These are phyloP conservation scores for Tephrocybe sp. DNA, from an alignment of 768 basidiomycete genomes.

Conservation along the genomic window DNA sequence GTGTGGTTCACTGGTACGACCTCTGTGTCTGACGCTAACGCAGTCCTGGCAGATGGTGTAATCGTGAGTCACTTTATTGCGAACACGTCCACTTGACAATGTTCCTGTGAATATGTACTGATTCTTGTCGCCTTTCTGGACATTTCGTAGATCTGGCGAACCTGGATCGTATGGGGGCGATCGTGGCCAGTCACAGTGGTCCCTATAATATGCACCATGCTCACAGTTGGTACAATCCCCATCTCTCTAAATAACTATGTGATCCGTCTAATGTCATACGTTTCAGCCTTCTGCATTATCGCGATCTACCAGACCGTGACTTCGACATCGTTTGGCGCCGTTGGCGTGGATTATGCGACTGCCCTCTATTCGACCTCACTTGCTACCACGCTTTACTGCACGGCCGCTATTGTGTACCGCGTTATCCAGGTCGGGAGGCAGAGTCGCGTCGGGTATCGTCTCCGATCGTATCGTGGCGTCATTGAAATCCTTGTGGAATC, in stretches of 20 bases:
- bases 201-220: slow-evolving; percentile 14
- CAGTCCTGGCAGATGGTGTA: slow-evolving; percentile 16
- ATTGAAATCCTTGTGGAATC: slow-evolving; percentile 19
- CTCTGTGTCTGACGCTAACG: slow-evolving; percentile 16
- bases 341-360: slow-evolving; percentile 17
- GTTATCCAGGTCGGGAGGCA: slow-evolving; percentile 7
- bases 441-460: background rate
- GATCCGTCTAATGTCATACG: background rate
- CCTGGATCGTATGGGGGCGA: slow-evolving; percentile 16
- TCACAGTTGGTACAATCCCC: slow-evolving; percentile 11
- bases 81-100: background rate
- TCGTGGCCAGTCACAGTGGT: slow-evolving; percentile 9
- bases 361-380: slow-evolving; percentile 18
- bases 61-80: slow-evolving; percentile 9
- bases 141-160: slow-evolving; percentile 14
- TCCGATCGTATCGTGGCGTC: slow-evolving; percentile 16
- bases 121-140: background rate
- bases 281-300: slow-evolving; percentile 15
- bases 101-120: background rate
- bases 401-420: slow-evolving; percentile 14
- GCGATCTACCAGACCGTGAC: slow-evolving; percentile 14
- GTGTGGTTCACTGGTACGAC: slow-evolving; percentile 15
- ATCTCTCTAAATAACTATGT: background rate
- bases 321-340: slow-evolving; percentile 12
- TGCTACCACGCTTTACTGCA: slow-evolving; percentile 16